Percentiles rank a stretch among this genome's conserved stretches.
These are phyloP conservation scores for Epichloe brachyelytri DNA, from an alignment of 2,329 filamentous ascomycete genomes.

Conservation along the genomic window DNA sequence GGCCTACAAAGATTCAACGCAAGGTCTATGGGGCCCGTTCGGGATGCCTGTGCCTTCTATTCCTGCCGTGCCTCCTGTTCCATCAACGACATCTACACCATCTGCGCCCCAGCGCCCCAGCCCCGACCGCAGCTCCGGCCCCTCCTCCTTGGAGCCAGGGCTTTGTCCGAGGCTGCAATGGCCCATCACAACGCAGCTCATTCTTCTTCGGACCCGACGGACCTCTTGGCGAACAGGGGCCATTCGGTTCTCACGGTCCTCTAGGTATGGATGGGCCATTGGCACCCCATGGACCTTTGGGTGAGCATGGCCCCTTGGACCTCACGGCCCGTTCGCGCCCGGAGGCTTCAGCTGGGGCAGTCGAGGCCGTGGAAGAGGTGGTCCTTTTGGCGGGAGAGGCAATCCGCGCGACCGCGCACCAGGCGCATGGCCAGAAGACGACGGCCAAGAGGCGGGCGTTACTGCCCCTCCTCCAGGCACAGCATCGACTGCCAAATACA, in stretches of 20 bases:
- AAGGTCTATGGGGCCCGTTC: conserved; percentile 7
- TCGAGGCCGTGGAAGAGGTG: neutral
- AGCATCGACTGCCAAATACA: conserved; percentile 23
- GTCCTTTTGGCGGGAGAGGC: conserved; percentile 4
- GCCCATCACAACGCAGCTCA: neutral
- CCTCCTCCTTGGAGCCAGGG: neutral
- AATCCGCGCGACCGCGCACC: conserved; percentile 9
- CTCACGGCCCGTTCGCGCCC: neutral
- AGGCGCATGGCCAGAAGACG: conserved; percentile 24
- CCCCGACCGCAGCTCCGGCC: conserved; percentile 1
- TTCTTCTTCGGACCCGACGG: neutral
- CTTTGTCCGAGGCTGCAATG: neutral
- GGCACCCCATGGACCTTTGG: no score
- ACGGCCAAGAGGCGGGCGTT: conserved; percentile 3
- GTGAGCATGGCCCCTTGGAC: neutral
- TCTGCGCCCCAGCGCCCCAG: neutral
- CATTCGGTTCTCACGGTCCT: neutral
- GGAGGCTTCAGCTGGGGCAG: neutral
- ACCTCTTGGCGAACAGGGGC: neutral
- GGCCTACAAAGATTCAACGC: conserved; percentile 18
- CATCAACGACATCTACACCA: neutral
- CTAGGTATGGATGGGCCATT: no score
- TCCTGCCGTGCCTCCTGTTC: neutral
- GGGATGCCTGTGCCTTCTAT: conserved; percentile 2
- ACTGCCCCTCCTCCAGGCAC: conserved; percentile 10